These are phyloP conservation scores for Blastomyces emzantsi DNA, from an alignment of 2,329 filamentous ascomycete genomes.

Conservation along the genomic window DNA sequence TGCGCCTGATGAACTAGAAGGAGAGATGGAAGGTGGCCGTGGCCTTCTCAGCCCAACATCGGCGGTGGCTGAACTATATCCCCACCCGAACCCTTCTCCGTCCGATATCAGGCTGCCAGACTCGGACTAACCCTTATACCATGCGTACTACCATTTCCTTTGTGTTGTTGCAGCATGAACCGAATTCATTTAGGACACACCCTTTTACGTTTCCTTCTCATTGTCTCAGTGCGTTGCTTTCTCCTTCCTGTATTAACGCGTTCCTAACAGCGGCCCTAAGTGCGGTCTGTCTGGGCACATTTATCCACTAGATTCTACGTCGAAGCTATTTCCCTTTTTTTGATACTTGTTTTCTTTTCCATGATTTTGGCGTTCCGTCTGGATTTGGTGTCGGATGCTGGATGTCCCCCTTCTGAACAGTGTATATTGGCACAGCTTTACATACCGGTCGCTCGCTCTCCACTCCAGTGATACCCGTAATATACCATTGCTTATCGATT, in stretches of 20 bases:
- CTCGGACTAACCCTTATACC: not conserved
- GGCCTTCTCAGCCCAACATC: conserved; percentile 27
- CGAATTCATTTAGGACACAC: not conserved
- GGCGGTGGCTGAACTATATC: conserved; percentile 3
- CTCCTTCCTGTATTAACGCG: not conserved
- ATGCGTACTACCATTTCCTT: not conserved
- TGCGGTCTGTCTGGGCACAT: not conserved
- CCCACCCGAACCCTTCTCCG: not conserved
- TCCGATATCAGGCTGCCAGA: not conserved
- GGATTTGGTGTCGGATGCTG: not conserved
- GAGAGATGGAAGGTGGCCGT: conserved; percentile 26
- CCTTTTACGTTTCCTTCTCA: not conserved
- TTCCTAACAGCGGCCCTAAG: not conserved
- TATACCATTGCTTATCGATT: not conserved
- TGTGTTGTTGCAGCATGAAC: not conserved
- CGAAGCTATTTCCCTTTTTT: not conserved
- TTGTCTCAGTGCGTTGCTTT: not conserved
- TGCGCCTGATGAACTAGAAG: conserved; percentile 53
- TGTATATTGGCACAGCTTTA: not conserved
- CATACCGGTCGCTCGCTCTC: not conserved
- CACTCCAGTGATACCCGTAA: conserved; percentile 8
- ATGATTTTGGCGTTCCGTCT: not conserved
- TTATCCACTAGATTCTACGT: not conserved
- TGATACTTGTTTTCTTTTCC: not conserved
- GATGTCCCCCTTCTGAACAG: not conserved